Evolutionary conservation across 805 yeast species (phyloP), one percentile per base, ranked within the genome.

Genomic region (Saccharomycopsis capsularis): DNA sequence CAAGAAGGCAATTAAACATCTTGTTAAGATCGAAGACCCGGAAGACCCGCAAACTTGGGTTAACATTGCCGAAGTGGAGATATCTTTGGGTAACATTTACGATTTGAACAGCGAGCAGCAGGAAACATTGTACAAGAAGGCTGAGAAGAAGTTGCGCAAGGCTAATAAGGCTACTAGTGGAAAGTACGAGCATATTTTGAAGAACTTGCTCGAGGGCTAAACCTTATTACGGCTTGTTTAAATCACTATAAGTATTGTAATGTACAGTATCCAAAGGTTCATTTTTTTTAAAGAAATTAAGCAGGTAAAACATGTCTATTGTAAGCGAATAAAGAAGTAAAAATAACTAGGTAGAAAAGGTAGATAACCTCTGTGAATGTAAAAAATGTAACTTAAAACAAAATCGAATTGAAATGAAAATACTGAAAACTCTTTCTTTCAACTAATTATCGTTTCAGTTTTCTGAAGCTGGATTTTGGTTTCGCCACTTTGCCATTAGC

Each of bases 151-250:
- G 25, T 68, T 90, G 56, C 73, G 68, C 44, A 78, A 75, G 59
- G 95, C 96, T 16, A 85, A 86, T 64, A 81, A 79, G 53, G 89
- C 86, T 2, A 81, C 89, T 5, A 83, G 84, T 60, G 91, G 91
- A 13, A 81, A 81, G 60, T 85, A 73, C 60, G 77, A 79, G 52
- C 78, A 79, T 53, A 73, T 83, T 43, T 66, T 85, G 51, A 37
- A 38, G 6, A 43, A 43, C n/a, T 44, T 48, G 40, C 35, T 48
- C 22, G 45, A 34, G 5, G 18, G 18, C n/a, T 34, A 13, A 29
- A n/a, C n/a, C n/a, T n/a, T n/a, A n/a, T n/a, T n/a, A n/a, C n/a
- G n/a, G n/a, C n/a, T n/a, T n/a, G n/a, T n/a, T n/a, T n/a, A n/a
- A n/a, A n/a, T n/a, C n/a, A n/a, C n/a, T n/a, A n/a, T n/a, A n/a